phyloP scores from a whole-genome alignment of 768 basidiomycete species.

The Mycena amicta region DNA sequence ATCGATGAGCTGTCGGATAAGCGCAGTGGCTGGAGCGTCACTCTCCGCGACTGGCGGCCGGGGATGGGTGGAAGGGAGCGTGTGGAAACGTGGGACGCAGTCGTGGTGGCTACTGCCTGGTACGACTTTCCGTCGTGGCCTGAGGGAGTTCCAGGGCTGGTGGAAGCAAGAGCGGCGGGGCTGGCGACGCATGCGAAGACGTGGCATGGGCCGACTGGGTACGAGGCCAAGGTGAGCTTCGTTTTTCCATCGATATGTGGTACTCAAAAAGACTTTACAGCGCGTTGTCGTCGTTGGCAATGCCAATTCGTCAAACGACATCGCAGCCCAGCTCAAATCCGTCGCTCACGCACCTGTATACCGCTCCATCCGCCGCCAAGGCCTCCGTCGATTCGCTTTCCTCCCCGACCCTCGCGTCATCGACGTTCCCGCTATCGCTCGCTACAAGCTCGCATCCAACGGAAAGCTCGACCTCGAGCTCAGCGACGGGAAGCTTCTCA shows the following conservation, averaged over 20 bases:
- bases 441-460: slow-evolving; percentile 28
- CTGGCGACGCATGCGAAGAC: slow-evolving; percentile 28
- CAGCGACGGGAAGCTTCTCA: slow-evolving; percentile 39
- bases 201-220: slow-evolving; percentile 30
- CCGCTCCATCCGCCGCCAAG: slow-evolving; percentile 45
- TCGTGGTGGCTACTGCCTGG: slow-evolving; percentile 36
- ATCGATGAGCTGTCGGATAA: slow-evolving; percentile 24
- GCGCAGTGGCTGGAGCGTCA: slow-evolving; percentile 30
- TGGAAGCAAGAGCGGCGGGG: slow-evolving; percentile 24
- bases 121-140: slow-evolving; percentile 34
- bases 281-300: slow-evolving; percentile 51
- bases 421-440: slow-evolving; percentile 43
- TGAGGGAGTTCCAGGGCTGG: slow-evolving; percentile 27
- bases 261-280: slow-evolving; percentile 27
- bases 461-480: slow-evolving; percentile 38
- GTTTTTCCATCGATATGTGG: not conserved
- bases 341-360: slow-evolving; percentile 44
- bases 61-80: slow-evolving; percentile 17
- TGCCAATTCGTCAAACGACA: slow-evolving; percentile 56
- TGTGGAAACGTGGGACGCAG: slow-evolving; percentile 37
- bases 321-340: slow-evolving; percentile 46
- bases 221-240: slow-evolving; percentile 33
- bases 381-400: slow-evolving; percentile 31
- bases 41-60: slow-evolving; percentile 28
- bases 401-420: slow-evolving; percentile 46